phyloP scores from a whole-genome alignment of 192 early-diverging fungal species.

The Coemansia sp. region DNA sequence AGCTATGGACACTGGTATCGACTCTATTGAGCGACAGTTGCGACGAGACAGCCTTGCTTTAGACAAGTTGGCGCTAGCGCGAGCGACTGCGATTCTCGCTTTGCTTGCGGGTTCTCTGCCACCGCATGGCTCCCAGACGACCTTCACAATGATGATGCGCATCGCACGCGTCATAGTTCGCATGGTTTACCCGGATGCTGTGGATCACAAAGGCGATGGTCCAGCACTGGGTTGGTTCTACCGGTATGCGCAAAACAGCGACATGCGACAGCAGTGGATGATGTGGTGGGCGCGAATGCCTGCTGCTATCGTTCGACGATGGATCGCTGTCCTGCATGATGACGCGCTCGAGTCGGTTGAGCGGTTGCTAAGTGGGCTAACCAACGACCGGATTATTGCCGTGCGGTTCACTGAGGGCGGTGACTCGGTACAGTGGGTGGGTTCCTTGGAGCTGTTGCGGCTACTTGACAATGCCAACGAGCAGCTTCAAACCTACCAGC shows the following conservation, averaged over 20 bases:
- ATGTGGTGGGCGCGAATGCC: constrained; percentile 42
- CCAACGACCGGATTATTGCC: constrained; percentile 20
- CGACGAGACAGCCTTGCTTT: background rate
- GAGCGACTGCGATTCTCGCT: constrained; percentile 17
- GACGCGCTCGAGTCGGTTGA: constrained; percentile 17
- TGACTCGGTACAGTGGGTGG: constrained; percentile 25
- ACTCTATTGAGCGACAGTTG: background rate
- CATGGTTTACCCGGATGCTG: background rate
- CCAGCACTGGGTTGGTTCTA: constrained; percentile 21
- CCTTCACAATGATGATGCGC: constrained; percentile 7
- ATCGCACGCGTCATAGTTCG: constrained; percentile 11
- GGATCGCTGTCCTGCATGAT: constrained; percentile 16
- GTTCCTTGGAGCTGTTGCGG: constrained; percentile 42
- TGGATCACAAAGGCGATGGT: background rate
- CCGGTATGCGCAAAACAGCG: constrained; percentile 23
- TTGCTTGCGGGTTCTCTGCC: constrained; percentile 7
- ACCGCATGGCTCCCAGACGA: background rate
- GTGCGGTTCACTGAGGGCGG: constrained; percentile 8
- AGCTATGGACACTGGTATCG: background rate
- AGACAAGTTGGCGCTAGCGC: constrained; percentile 2
- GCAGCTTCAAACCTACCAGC: background rate
- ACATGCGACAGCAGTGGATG: constrained; percentile 30
- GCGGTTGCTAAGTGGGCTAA: constrained; percentile 17
- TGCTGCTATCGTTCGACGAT: constrained; percentile 16
- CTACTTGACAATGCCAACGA: constrained; percentile 24